A percentile compares a stretch with the other conserved stretches of the same genome.
Conservation (phyloP, 257 asterid genomes). For the Solanum phureja region DNA sequence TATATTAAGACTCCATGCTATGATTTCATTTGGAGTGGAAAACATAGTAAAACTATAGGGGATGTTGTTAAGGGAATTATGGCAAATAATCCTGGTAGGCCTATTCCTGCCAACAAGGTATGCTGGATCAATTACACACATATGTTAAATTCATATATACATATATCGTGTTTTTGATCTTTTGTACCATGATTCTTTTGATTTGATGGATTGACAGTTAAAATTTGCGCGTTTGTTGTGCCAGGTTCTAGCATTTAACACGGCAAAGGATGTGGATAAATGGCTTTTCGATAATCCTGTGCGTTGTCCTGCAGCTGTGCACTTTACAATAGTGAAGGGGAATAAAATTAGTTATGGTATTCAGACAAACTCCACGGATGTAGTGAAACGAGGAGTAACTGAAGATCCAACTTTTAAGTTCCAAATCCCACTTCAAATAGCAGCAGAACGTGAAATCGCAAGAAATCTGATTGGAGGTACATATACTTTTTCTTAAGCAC, state of each 20-base stretch:
- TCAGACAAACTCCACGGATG: constrained; percentile 80
- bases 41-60: constrained; percentile 33
- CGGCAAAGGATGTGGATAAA: constrained; percentile 49
- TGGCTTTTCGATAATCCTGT: constrained; percentile 79
- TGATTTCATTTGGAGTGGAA: constrained; percentile 89
- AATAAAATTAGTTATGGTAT: constrained; percentile 64
- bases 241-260: constrained; percentile 57
- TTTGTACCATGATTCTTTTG: background rate
- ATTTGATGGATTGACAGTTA: background rate
- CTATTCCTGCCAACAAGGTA: constrained; percentile 58
- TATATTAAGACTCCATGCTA: constrained; percentile 55
- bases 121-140: background rate
- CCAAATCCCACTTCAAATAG: constrained; percentile 89
- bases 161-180: background rate
- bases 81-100: constrained; percentile 66
- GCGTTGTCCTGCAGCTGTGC: constrained; percentile 80
- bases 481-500: background rate
- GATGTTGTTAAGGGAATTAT: constrained; percentile 48
- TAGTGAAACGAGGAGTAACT: constrained; percentile 37
- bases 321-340: constrained; percentile 54
- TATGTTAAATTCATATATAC: too few species aligned
- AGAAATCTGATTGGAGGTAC: constrained; percentile 69
- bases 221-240: background rate
- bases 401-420: constrained; percentile 84
- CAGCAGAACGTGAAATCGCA: constrained; percentile 88